Percentiles rank a stretch among this genome's conserved stretches.
phyloP scores from a whole-genome alignment of 192 early-diverging fungal genomes.

The Funneliformis mosseae region DNA sequence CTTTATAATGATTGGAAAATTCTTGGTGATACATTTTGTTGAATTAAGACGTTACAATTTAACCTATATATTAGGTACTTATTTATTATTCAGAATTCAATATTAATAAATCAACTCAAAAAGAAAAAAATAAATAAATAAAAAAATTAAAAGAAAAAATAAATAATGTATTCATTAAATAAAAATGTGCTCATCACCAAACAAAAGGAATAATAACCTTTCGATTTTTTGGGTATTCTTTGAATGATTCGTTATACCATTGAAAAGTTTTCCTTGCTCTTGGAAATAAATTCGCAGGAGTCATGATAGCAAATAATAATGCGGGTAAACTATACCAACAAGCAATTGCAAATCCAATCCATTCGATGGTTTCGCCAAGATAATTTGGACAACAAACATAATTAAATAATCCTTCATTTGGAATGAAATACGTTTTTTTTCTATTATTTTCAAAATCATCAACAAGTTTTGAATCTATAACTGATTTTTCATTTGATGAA shows the following conservation, averaged over 20 bases:
- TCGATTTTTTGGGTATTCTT: conserved; percentile 39
- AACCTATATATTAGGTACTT: too few relatives aligned
- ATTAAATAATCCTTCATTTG: conserved; percentile 36
- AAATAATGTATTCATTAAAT: too few relatives aligned
- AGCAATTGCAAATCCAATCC: conserved; percentile 45
- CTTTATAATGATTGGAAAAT: too few relatives aligned
- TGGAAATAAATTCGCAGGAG: conserved; percentile 41
- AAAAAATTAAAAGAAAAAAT: too few relatives aligned
- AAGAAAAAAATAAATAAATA: too few relatives aligned
- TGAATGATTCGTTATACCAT: conserved; percentile 44
- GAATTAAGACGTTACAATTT: too few relatives aligned
- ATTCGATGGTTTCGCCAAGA: conserved; percentile 42
- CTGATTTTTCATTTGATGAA: background rate
- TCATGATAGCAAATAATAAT: conserved; percentile 37
- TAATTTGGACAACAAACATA: conserved; percentile 47
- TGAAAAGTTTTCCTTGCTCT: conserved; percentile 38
- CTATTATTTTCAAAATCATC: background rate
- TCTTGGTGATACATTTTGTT: too few relatives aligned
- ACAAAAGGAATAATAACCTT: conserved; percentile 46
- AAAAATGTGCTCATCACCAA: conserved; percentile 22
- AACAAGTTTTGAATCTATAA: background rate
- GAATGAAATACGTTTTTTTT: conserved; percentile 34
- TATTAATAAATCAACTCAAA: too few relatives aligned
- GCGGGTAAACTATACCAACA: conserved; percentile 38
- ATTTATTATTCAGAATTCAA: too few relatives aligned